Evolutionary conservation across 2,329 filamentous ascomycete genomes (phyloP).

Genomic region (Dothistroma pini): DNA sequence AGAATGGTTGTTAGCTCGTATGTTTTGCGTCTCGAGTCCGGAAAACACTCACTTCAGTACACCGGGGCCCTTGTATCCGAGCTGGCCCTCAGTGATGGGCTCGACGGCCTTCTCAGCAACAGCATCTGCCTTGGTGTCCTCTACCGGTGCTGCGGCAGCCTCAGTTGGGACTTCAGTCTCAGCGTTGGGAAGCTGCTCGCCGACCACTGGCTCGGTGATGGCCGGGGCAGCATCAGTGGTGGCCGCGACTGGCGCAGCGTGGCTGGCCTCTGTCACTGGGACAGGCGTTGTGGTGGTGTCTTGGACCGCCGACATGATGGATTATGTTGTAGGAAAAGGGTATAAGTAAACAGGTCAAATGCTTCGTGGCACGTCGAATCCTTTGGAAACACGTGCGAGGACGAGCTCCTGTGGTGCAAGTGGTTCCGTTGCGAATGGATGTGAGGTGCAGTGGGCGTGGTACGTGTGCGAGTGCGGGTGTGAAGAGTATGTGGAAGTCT

Average conservation of each 20-base stretch:
- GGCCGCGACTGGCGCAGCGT: slow-evolving; percentile 35
- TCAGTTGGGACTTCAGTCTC: slow-evolving; percentile 27
- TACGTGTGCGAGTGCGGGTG: background rate
- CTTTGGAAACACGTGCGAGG: background rate
- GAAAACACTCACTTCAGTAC: slow-evolving; percentile 72
- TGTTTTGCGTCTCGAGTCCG: background rate
- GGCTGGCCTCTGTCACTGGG: slow-evolving; percentile 18
- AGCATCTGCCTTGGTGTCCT: slow-evolving; percentile 39
- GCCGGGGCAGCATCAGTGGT: slow-evolving; percentile 37
- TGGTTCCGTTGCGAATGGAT: background rate
- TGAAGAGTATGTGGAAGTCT: background rate
- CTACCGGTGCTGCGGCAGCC: slow-evolving; percentile 20
- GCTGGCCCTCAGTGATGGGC: slow-evolving; percentile 75
- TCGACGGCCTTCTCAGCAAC: slow-evolving; percentile 51
- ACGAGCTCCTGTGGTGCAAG: background rate
- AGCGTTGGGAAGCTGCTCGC: slow-evolving; percentile 41
- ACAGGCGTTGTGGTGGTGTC: slow-evolving; percentile 16
- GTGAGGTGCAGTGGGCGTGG: background rate
- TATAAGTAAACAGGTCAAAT: background rate
- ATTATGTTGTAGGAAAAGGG: background rate
- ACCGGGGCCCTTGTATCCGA: slow-evolving; percentile 87
- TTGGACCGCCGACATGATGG: slow-evolving; percentile 29
- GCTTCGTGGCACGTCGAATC: slow-evolving; percentile 5
- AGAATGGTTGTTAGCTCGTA: slow-evolving; percentile 11
- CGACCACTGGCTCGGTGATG: slow-evolving; percentile 17